These are phyloP conservation scores for Apophysomyces sp. DNA, from an alignment of 371 early-diverging fungal species.

Conservation along the genomic window DNA sequence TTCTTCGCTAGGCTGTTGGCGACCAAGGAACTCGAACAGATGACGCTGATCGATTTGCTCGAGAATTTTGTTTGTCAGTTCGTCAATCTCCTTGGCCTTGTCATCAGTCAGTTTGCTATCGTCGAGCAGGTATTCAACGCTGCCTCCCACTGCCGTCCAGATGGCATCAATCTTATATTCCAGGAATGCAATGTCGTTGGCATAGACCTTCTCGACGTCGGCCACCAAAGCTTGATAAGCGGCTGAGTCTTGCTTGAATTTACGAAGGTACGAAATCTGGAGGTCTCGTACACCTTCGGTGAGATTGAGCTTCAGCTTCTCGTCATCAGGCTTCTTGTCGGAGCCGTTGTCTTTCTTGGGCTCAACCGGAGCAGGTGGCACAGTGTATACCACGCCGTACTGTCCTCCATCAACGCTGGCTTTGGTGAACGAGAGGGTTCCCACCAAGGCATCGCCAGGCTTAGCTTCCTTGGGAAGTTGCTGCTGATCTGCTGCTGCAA, in stretches of 20 bases:
- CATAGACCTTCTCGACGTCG: slow-evolving; percentile 57
- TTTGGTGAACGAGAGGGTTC: slow-evolving; percentile 57
- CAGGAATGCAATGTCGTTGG: slow-evolving; percentile 49
- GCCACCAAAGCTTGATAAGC: slow-evolving; percentile 58
- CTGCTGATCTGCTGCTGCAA: slow-evolving; percentile 37
- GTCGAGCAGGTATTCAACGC: slow-evolving; percentile 35
- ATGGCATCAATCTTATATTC: slow-evolving; percentile 59
- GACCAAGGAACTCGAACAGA: slow-evolving; percentile 68
- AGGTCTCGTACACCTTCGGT: slow-evolving; percentile 75
- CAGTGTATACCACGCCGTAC: slow-evolving; percentile 58
- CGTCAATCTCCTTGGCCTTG: slow-evolving; percentile 48
- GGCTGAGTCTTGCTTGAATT: slow-evolving; percentile 58
- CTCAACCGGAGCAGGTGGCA: slow-evolving; percentile 44
- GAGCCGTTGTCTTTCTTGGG: slow-evolving; percentile 14
- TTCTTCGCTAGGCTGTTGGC: slow-evolving; percentile 55
- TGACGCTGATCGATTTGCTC: slow-evolving; percentile 54
- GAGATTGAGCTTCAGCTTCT: slow-evolving; percentile 56
- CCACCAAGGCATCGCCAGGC: slow-evolving; percentile 79
- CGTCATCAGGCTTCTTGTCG: slow-evolving; percentile 40
- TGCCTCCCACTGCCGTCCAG: slow-evolving; percentile 54
- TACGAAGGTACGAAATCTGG: slow-evolving; percentile 79
- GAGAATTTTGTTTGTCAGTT: slow-evolving; percentile 55
- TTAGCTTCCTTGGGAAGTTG: slow-evolving; percentile 71
- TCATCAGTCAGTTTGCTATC: slow-evolving; percentile 35
- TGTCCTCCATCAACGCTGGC: slow-evolving; percentile 60